Evolutionary conservation across 2,329 filamentous ascomycete species (phyloP).

Genomic region (Dactylonectria macrodidyma): DNA sequence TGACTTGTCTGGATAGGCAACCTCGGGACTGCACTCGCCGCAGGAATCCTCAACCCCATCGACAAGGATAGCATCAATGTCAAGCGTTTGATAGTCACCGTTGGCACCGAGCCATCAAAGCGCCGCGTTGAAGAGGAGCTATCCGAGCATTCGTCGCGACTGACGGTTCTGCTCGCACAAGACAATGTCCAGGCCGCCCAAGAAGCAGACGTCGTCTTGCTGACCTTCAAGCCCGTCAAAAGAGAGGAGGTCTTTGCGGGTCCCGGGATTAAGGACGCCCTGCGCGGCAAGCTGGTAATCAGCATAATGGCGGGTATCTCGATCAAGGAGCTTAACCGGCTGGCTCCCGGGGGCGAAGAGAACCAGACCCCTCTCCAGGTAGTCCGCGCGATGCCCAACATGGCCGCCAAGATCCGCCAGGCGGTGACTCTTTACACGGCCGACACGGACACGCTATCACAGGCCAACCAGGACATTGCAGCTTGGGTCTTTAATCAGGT

Average conservation of each 20-base stretch:
- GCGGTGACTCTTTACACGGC: conserved; percentile 27
- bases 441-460: conserved; percentile 2
- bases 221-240: conserved; percentile 31
- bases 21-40: conserved; percentile 20
- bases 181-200: conserved; percentile 20
- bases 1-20: conserved; percentile 10
- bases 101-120: conserved; percentile 22
- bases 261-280: conserved; percentile 14
- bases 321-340: conserved; percentile 18
- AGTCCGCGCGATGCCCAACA: conserved; percentile 28
- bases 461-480: conserved; percentile 6
- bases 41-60: conserved; percentile 24
- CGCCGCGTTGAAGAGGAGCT: conserved; percentile 14
- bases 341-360: conserved; percentile 1
- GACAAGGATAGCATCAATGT: conserved; percentile 3
- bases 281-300: conserved; percentile 25
- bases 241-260: conserved; percentile 29
- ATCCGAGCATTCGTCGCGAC: conserved; percentile 8
- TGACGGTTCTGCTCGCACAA: conserved; percentile 14
- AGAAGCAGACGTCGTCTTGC: conserved; percentile 25
- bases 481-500: conserved; percentile 28
- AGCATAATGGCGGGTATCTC: conserved; percentile 29
- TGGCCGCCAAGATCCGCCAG: conserved; percentile 31
- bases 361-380: neutral
- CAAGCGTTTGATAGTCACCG: conserved; percentile 21